phyloP scores from a whole-genome alignment of 805 yeast species.

The Candida xyloterini region DNA sequence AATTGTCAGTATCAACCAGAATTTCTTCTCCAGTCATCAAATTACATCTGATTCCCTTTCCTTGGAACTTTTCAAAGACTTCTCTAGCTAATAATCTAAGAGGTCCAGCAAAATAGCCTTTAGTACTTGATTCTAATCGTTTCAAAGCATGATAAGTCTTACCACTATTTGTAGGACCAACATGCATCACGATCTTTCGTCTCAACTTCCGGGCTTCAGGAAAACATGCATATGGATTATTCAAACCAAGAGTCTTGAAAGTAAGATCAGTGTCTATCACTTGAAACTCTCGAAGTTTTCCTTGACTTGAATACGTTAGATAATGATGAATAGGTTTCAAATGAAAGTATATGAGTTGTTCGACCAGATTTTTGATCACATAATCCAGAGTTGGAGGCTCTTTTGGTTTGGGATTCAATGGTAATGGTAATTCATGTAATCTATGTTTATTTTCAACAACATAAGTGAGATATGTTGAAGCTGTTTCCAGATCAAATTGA shows the following conservation, averaged over 20 bases:
- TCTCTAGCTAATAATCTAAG: slow-evolving; percentile 87
- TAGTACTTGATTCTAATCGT: slow-evolving; percentile 56
- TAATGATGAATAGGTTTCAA: slow-evolving; percentile 32
- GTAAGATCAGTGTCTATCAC: slow-evolving; percentile 33
- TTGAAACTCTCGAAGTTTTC: slow-evolving; percentile 28
- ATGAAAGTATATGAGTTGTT: slow-evolving; percentile 27
- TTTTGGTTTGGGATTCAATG: not conserved
- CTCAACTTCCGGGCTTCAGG: slow-evolving; percentile 80
- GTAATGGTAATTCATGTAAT: slow-evolving; percentile 13
- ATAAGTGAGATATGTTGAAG: slow-evolving; percentile 11
- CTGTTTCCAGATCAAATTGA: slow-evolving; percentile 11
- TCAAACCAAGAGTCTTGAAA: slow-evolving; percentile 40
- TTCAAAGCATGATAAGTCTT: slow-evolving; percentile 84
- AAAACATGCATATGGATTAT: slow-evolving; percentile 73
- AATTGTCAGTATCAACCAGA: slow-evolving; percentile 61
- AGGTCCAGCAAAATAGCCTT: slow-evolving; percentile 95
- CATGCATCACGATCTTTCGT: slow-evolving; percentile 83
- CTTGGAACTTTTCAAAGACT: slow-evolving; percentile 75
- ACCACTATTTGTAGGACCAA: slow-evolving; percentile 97
- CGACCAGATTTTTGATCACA: slow-evolving; percentile 25
- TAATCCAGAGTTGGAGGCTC: slow-evolving; percentile 11
- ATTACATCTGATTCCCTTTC: slow-evolving; percentile 69
- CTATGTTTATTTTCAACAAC: slow-evolving; percentile 11
- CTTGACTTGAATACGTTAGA: slow-evolving; percentile 26
- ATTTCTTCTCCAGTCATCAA: slow-evolving; percentile 96